Conservation (phyloP, 768 basidiomycete genomes). For the Sutorius australiensis region DNA sequence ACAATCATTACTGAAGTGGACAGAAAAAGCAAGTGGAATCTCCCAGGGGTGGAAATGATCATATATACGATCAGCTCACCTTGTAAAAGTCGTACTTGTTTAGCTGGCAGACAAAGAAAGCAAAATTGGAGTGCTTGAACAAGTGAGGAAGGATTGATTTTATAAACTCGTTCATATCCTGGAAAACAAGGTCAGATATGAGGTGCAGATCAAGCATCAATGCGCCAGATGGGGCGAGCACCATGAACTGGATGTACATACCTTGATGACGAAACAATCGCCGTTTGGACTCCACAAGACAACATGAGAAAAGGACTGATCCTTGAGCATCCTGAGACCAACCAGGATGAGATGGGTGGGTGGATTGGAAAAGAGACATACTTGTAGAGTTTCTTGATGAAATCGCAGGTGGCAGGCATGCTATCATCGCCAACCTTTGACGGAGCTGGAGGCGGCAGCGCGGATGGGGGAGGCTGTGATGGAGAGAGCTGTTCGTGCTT, state of each 20-base stretch:
- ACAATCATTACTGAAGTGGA: constrained; percentile 10
- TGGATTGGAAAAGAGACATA: constrained; percentile 26
- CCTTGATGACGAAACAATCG: constrained; percentile 89
- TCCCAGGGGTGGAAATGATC: neutral
- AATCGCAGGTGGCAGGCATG: constrained; percentile 88
- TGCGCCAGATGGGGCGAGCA: neutral
- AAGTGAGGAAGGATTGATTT: constrained; percentile 85
- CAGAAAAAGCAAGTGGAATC: constrained; percentile 2
- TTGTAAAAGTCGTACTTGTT: constrained; percentile 99
- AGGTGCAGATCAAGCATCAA: constrained; percentile 23
- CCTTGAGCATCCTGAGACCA: constrained; percentile 79
- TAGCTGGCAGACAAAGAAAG: constrained; percentile 76
- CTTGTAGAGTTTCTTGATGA: constrained; percentile 95
- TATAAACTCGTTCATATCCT: constrained; percentile 96
- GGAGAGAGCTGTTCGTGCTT: constrained; percentile 29
- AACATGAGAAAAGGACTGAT: constrained; percentile 63
- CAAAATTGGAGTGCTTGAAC: constrained; percentile 47
- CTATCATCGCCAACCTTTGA: constrained; percentile 55
- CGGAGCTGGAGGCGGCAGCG: constrained; percentile 12
- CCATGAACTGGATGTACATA: constrained; percentile 14
- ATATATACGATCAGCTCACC: constrained; percentile 33
- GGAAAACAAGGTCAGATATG: constrained; percentile 10
- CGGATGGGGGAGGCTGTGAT: constrained; percentile 22
- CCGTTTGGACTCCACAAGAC: constrained; percentile 83
- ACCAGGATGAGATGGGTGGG: neutral